phyloP scores from a whole-genome alignment of 441 rosid genomes.

The Erysimum cheiri region DNA sequence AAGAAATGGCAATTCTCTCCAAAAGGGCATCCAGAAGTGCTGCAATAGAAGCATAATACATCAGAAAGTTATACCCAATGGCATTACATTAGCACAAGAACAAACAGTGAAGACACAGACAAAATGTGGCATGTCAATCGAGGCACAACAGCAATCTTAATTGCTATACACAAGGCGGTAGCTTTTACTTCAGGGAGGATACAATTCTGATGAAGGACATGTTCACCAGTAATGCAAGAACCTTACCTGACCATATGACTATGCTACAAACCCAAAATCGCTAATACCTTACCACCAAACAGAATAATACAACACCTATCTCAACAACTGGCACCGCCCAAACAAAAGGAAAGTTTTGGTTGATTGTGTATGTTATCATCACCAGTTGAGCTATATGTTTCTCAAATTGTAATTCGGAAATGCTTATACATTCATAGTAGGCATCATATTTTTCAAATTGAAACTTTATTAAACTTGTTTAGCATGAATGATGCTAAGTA shows the following conservation, averaged over 20 bases:
- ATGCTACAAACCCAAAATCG: slow-evolving; percentile 22
- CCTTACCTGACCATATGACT: slow-evolving; percentile 19
- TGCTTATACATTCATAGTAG: slow-evolving; percentile 9
- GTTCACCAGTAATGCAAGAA: slow-evolving; percentile 2
- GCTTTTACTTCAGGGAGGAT: neutral
- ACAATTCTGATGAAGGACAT: neutral
- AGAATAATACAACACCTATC: slow-evolving; percentile 7
- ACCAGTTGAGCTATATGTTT: slow-evolving; percentile 15
- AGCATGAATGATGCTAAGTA: slow-evolving; percentile 8
- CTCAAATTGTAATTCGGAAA: slow-evolving; percentile 13
- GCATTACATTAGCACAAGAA: slow-evolving; percentile 20
- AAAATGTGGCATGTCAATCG: neutral
- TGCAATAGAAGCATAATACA: slow-evolving; percentile 48
- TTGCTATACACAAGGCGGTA: neutral
- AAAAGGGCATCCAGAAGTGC: slow-evolving; percentile 96
- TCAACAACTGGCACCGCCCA: slow-evolving; percentile 21
- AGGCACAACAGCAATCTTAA: neutral
- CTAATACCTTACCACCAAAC: slow-evolving; percentile 32
- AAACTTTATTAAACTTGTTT: slow-evolving; percentile 5
- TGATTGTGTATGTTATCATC: slow-evolving; percentile 7
- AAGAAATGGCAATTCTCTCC: slow-evolving; percentile 96
- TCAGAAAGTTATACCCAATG: slow-evolving; percentile 34
- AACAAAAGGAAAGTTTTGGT: slow-evolving; percentile 23
- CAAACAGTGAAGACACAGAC: slow-evolving; percentile 5
- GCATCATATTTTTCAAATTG: slow-evolving; percentile 6